Base-by-base conservation (phyloP, 768 basidiomycete genomes). In the Melanogaster broomeanus region DNA sequence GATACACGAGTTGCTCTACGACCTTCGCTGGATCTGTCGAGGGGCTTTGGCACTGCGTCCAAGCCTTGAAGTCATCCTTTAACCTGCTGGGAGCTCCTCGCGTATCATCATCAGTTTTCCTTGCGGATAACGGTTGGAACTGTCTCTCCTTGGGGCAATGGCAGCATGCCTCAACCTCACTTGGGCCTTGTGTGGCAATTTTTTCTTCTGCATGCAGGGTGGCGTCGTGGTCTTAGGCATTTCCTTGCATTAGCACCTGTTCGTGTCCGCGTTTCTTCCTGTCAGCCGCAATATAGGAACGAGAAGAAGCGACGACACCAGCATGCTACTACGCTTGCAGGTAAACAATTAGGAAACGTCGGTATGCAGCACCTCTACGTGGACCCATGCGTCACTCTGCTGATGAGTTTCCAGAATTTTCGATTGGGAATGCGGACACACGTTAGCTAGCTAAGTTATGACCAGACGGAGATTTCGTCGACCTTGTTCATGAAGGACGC, bases 171-270 rank as follows among this genome's bases (percentile, higher is more conserved):
- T 30, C 60, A 55, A 49, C 55, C 60, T 65, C 64, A 65, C 64
- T 62, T 67, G 65, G n/a, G 49, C 40, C 22, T 45, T 53, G 56
- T 55, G 62, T 59, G 56, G 64, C 42, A 42, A 56, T 52, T 65
- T 57, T 57, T 52, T 65, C 55, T 48, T 59, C 34, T 61, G 49
- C 63, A 61, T 65, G 63, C 65, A 59, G 52, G 63, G 57, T 62
- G 59, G 65, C 60, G 53, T 55, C 57, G 39, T 45, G 45, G 41
- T 45, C 34, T 51, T 51, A 39, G 45, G 39, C 40, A 50, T 54
- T 61, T 37, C 44, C 55, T 50, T 51, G 56, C 34, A 45, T 48
- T 65, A 45, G 62, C 65, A 64, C 57, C 31, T 49, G 43, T 45
- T 56, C 41, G 55, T 31, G 47, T 57, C 65, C 64, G 42, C 60